Conservation (phyloP, 2,329 filamentous ascomycete genomes). For the Trichoderma simmonsii region DNA sequence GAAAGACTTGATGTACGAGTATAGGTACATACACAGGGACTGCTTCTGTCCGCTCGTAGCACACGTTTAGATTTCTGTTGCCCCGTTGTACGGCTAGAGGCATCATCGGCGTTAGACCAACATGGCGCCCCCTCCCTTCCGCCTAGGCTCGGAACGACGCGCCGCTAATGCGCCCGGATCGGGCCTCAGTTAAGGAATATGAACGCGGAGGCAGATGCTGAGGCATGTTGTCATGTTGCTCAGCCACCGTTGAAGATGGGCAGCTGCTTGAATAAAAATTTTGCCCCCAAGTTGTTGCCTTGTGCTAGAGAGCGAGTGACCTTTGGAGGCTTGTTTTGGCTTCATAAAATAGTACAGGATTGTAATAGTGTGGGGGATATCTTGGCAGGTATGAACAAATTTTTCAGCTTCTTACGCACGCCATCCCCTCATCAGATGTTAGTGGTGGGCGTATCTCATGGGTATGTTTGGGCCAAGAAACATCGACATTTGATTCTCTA, state of each 20-base stretch:
- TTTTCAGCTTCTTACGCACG: background rate
- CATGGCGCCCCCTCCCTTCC: background rate
- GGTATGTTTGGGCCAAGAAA: background rate
- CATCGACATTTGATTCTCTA: background rate
- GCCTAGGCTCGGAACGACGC: background rate
- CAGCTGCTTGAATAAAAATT: background rate
- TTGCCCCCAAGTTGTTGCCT: background rate
- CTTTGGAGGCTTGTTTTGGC: background rate
- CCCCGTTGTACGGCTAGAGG: background rate
- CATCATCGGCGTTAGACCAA: background rate
- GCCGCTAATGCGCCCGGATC: constrained; percentile 4
- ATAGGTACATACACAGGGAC: background rate
- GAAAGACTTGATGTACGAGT: background rate
- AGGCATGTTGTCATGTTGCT: background rate
- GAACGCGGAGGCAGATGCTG: background rate
- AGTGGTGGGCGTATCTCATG: background rate
- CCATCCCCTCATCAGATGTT: background rate
- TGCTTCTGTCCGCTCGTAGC: background rate
- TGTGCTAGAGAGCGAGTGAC: background rate
- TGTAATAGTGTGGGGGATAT: background rate
- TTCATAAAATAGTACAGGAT: background rate
- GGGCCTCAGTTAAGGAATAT: background rate
- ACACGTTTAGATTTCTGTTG: background rate
- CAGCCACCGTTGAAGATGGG: background rate
- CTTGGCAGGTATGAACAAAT: background rate